Evolutionary conservation across 805 yeast genomes (phyloP).

Genomic region (Candida pseudofarinosa): DNA sequence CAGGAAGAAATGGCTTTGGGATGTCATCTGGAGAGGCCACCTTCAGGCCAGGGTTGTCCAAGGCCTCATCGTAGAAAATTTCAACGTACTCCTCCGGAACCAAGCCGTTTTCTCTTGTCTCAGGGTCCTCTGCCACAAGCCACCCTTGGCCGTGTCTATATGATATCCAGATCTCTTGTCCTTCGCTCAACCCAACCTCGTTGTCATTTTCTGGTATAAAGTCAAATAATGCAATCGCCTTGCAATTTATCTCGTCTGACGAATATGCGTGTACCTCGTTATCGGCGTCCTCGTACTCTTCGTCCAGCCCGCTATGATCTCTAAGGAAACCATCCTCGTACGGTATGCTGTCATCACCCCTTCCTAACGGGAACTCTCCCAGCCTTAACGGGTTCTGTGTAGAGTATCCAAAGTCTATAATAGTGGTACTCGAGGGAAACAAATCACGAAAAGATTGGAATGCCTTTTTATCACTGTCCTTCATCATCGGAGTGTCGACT

Average conservation of each 20-base stretch:
- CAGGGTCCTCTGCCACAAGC: conserved; percentile 87
- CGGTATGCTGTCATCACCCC: conserved; percentile 5
- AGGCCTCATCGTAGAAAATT: conserved; percentile 29
- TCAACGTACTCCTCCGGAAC: conserved; percentile 95
- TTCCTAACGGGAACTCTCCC: conserved; percentile 35
- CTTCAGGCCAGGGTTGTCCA: conserved; percentile 4
- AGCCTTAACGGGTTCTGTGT: conserved; percentile 64
- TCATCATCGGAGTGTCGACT: neutral
- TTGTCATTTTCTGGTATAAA: conserved; percentile 93
- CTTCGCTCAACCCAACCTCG: conserved; percentile 73
- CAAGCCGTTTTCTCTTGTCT: conserved; percentile 76
- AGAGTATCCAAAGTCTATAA: conserved; percentile 82
- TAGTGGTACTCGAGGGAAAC: conserved; percentile 33
- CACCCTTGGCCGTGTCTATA: conserved; percentile 98
- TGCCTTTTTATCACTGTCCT: neutral
- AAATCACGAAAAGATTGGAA: conserved; percentile 3
- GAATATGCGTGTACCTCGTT: conserved; percentile 9
- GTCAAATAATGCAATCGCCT: conserved; percentile 85
- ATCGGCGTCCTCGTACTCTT: conserved; percentile 6
- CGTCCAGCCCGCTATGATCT: conserved; percentile 1
- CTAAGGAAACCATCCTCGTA: conserved; percentile 8
- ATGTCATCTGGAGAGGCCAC: conserved; percentile 19
- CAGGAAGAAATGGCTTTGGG: conserved; percentile 49
- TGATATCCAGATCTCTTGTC: conserved; percentile 79
- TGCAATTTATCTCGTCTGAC: conserved; percentile 38